Conservation (phyloP, 225 moss, liverwort and hornwort species). For the Anthoceros angustus region DNA sequence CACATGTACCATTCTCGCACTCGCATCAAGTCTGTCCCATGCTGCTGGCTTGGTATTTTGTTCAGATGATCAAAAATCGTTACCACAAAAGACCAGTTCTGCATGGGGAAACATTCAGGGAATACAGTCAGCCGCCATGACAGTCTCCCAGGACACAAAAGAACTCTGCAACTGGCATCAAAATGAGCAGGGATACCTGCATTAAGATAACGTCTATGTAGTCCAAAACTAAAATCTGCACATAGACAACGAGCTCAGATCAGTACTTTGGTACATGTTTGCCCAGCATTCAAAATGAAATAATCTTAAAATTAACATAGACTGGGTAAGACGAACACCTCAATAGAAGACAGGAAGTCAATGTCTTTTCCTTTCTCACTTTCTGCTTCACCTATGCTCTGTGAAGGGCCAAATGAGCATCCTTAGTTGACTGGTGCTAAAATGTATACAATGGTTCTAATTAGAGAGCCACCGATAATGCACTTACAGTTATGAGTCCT, state of each 20-base stretch:
- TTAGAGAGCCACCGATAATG: background rate
- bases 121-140: no score
- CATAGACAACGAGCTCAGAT: background rate
- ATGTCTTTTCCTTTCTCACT: conserved; percentile 57
- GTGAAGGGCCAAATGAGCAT: conserved; percentile 7
- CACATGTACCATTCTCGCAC: conserved; percentile 72
- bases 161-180: no score
- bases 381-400: conserved; percentile 88
- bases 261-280: background rate
- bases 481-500: conserved; percentile 63
- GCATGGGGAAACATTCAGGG: conserved; percentile 4
- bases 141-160: no score
- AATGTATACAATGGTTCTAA: background rate
- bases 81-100: conserved; percentile 91
- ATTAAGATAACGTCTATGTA: conserved; percentile 67
- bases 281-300: no score
- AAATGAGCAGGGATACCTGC: conserved; percentile 33
- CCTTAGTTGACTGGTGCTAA: conserved; percentile 6
- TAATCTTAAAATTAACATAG: no score
- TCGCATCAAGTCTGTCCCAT: conserved; percentile 91
- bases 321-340: conserved; percentile 19
- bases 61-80: conserved; percentile 84
- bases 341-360: conserved; percentile 91
- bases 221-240: conserved; percentile 83
- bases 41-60: conserved; percentile 66